Evolutionary conservation across 2,329 filamentous ascomycete genomes (phyloP).

Genomic region (Pleomassaria siparia): DNA sequence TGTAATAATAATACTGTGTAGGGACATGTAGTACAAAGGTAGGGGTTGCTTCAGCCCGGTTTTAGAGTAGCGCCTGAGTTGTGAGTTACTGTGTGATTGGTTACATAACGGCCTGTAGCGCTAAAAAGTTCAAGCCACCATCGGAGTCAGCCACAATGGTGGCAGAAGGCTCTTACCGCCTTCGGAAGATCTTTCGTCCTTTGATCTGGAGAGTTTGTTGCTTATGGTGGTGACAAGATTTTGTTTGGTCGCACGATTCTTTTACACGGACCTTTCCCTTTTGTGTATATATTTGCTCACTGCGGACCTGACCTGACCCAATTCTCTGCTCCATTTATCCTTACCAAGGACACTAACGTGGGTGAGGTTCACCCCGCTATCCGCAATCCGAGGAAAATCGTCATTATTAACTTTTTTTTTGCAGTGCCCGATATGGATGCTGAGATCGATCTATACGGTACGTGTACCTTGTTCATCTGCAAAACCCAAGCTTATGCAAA

Average conservation of each 20-base stretch:
- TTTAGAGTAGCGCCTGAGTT: too few species aligned
- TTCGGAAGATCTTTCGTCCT: background rate
- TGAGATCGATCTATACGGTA: slow-evolving; percentile 62
- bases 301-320: background rate
- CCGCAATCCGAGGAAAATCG: background rate
- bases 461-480: background rate
- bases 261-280: background rate
- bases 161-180: background rate
- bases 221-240: background rate
- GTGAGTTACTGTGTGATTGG: too few species aligned
- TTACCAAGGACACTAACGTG: background rate
- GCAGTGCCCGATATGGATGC: slow-evolving; percentile 41
- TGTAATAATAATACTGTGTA: too few species aligned
- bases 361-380: background rate
- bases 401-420: slow-evolving; percentile 13
- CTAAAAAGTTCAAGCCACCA: too few species aligned
- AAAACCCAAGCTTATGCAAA: slow-evolving; percentile 27
- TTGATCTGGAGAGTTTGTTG: background rate
- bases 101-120: too few species aligned
- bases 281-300: background rate
- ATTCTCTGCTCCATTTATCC: background rate
- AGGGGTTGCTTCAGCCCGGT: too few species aligned
- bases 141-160: background rate
- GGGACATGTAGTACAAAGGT: too few species aligned
- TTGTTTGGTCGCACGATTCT: background rate